A percentile compares a stretch with the other conserved stretches of the same genome.
Conservation (phyloP, 176 grass and related monocot species). For the Bothriochloa decipiens region DNA sequence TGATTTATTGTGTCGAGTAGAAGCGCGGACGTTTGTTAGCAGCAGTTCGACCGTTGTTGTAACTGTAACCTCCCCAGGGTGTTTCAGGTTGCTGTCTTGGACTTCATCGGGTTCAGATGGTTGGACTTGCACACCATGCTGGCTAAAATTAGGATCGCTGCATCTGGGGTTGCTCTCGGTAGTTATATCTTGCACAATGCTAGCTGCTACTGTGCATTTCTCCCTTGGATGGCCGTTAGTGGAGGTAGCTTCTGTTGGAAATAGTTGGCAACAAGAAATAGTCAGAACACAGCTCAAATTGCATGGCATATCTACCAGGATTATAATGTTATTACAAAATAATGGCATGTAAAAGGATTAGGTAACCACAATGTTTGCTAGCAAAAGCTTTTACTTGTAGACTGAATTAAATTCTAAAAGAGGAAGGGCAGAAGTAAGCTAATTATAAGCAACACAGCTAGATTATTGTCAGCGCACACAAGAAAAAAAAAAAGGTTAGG, state of each 20-base stretch:
- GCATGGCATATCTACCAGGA: neutral
- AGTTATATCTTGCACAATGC: neutral
- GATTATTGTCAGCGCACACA: neutral
- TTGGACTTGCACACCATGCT: neutral
- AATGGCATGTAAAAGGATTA: neutral
- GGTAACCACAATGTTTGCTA: neutral
- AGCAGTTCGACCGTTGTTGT: constrained; percentile 67
- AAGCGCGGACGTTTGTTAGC: constrained; percentile 42
- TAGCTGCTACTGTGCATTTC: neutral
- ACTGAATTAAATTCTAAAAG: neutral
- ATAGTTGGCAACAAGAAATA: neutral
- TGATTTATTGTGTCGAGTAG: neutral
- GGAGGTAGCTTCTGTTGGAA: constrained; percentile 35
- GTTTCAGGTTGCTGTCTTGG: constrained; percentile 35
- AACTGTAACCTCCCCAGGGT: constrained; percentile 22
- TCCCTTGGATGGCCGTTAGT: constrained; percentile 3
- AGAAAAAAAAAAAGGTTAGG: neutral
- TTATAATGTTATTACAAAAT: neutral
- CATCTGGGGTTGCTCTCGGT: constrained; percentile 24
- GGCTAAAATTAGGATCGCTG: neutral
- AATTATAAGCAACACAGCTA: neutral
- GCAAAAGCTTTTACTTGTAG: neutral
- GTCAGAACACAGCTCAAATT: constrained; percentile 11
- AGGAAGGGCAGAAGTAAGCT: neutral
- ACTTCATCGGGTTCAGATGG: neutral